Evolutionary conservation across 768 basidiomycete species (phyloP).

Genomic region (Pleurotus tuber-regium): DNA sequence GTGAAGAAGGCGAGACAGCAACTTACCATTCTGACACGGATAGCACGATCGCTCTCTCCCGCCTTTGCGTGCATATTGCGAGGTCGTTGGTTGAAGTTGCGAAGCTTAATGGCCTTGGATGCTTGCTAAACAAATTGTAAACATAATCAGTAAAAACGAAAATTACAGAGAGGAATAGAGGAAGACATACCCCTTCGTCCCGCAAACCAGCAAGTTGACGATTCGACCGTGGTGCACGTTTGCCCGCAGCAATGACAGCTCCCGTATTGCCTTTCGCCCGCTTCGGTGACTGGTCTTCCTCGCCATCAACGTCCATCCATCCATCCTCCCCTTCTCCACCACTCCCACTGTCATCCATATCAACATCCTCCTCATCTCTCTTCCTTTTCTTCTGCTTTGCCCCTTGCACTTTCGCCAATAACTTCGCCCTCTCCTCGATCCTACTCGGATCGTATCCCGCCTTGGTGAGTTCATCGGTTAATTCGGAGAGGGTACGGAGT

Average conservation of each 20-base stretch:
- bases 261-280: conserved; percentile 63
- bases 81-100: conserved; percentile 82
- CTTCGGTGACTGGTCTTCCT: conserved; percentile 52
- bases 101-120: conserved; percentile 74
- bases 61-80: conserved; percentile 90
- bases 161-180: neutral
- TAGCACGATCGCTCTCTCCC: conserved; percentile 84
- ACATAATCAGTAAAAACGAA: conserved; percentile 11
- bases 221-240: conserved; percentile 65
- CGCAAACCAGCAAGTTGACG: conserved; percentile 79
- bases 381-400: conserved; percentile 76
- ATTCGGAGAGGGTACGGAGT: conserved; percentile 69
- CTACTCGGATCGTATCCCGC: conserved; percentile 87
- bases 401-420: conserved; percentile 71
- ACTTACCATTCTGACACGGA: conserved; percentile 79
- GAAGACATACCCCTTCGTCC: conserved; percentile 54
- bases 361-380: conserved; percentile 55
- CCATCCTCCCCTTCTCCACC: conserved; percentile 45
- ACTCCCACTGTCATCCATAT: conserved; percentile 46
- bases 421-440: conserved; percentile 84
- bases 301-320: conserved; percentile 58
- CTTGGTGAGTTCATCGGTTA: conserved; percentile 78
- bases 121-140: conserved; percentile 56
- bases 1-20: neutral
- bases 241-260: conserved; percentile 42